Evolutionary conservation across 106 monocot species (phyloP).

Genomic region (Vanilla planifolia): DNA sequence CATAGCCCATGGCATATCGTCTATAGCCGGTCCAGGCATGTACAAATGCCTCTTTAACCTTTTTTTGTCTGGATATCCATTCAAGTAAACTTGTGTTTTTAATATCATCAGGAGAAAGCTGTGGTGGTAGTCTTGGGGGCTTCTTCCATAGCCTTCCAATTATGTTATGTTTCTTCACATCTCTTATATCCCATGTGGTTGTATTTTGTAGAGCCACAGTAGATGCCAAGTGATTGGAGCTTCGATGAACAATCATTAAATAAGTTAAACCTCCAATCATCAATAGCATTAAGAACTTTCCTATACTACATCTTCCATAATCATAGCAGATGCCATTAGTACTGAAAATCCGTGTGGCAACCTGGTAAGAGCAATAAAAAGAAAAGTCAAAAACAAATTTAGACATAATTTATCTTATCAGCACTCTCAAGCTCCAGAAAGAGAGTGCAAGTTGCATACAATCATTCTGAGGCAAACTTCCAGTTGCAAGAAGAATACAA

Average conservation of each 20-base stretch:
- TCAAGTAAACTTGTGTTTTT: constrained; percentile 27
- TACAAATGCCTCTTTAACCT: constrained; percentile 74
- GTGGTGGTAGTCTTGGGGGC: constrained; percentile 70
- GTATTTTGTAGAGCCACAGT: constrained; percentile 8
- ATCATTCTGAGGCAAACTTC: too few species aligned
- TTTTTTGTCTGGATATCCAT: constrained; percentile 55
- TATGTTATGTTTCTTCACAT: constrained; percentile 16
- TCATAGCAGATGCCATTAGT: constrained; percentile 29
- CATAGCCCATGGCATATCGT: constrained; percentile 74
- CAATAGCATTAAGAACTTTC: constrained; percentile 62
- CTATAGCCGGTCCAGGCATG: constrained; percentile 95
- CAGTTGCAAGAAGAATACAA: too few species aligned
- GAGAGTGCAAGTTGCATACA: too few species aligned
- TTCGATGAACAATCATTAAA: constrained; percentile 31
- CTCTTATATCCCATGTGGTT: constrained; percentile 8
- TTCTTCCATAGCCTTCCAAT: constrained; percentile 45
- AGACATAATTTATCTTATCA: too few species aligned
- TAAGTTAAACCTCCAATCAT: constrained; percentile 59
- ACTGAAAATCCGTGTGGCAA: constrained; percentile 39
- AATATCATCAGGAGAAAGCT: constrained; percentile 61
- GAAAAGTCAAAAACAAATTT: not conserved
- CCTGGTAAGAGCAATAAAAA: constrained; percentile 27
- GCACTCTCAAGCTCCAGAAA: too few species aligned
- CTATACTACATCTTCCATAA: constrained; percentile 52
- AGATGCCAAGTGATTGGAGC: constrained; percentile 23